Percentiles rank a stretch among this genome's conserved stretches.
Conservation (phyloP, 306 rosid species). For the Malus asiatica region DNA sequence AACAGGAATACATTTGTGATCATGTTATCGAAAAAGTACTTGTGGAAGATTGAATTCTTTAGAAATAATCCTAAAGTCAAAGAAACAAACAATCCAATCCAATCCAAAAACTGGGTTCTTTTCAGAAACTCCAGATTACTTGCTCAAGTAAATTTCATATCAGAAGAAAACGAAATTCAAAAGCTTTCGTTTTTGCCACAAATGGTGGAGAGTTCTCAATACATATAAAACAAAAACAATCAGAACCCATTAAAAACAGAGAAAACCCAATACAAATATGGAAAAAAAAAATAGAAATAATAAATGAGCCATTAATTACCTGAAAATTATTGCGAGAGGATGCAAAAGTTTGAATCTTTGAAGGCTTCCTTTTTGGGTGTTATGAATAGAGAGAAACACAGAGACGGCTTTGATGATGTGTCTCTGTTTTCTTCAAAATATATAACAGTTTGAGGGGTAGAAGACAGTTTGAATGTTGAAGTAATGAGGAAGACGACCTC, state of each 20-base stretch:
- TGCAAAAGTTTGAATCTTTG: conserved; percentile 16
- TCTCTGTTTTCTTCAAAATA: conserved; percentile 28
- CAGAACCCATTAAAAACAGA: not conserved
- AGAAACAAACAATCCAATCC: not conserved
- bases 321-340: conserved; percentile 24
- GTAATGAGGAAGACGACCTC: conserved; percentile 82
- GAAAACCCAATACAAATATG: not conserved
- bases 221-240: not conserved
- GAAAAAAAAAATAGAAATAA: conserved; percentile 10
- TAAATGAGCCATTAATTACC: conserved; percentile 32
- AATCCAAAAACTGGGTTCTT: not conserved
- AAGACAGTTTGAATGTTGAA: conserved; percentile 63
- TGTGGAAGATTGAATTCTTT: too few relatives aligned
- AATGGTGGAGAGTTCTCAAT: conserved; percentile 10
- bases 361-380: conserved; percentile 12
- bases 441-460: conserved; percentile 4
- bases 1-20: not conserved
- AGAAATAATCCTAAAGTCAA: not conserved
- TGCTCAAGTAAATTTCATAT: not conserved
- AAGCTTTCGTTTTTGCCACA: not conserved
- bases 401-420: conserved; percentile 23
- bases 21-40: not conserved
- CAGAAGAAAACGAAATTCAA: not conserved
- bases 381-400: conserved; percentile 22
- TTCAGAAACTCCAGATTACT: not conserved